Conservation (phyloP, 257 asterid genomes). For the Gardenia jasminoides region DNA sequence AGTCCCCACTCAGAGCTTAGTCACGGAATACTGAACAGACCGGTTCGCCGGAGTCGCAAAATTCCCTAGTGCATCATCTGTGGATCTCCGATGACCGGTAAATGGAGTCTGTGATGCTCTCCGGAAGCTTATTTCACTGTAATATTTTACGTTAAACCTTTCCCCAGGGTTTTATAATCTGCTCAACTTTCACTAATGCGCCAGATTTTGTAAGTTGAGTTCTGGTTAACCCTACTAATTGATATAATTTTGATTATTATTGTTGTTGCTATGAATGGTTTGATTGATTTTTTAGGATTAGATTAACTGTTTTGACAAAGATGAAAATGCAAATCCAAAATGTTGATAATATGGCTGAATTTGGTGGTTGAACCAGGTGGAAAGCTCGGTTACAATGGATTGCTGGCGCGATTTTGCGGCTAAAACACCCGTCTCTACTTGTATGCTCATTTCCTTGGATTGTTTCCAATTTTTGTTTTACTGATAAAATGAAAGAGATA, state of each 20-base stretch:
- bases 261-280: background rate
- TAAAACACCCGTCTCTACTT: background rate
- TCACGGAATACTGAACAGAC: background rate
- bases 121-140: background rate
- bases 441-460: background rate
- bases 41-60: background rate
- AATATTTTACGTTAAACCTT: background rate
- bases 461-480: background rate
- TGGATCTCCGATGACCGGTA: background rate
- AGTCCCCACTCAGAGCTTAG: background rate
- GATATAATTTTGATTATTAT: too few species aligned
- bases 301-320: too few species aligned
- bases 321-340: background rate
- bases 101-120: background rate
- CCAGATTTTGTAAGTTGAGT: constrained; percentile 24
- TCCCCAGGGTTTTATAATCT: constrained; percentile 5
- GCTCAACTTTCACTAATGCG: constrained; percentile 17
- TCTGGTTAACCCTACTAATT: too few species aligned
- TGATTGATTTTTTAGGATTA: too few species aligned
- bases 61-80: background rate
- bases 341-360: too few species aligned
- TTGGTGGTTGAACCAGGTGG: background rate
- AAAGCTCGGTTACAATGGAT: background rate
- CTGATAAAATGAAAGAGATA: background rate
- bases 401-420: constrained; percentile 8